Conservation (phyloP, 73 alveolate species). For the Stentor coeruleus region DNA sequence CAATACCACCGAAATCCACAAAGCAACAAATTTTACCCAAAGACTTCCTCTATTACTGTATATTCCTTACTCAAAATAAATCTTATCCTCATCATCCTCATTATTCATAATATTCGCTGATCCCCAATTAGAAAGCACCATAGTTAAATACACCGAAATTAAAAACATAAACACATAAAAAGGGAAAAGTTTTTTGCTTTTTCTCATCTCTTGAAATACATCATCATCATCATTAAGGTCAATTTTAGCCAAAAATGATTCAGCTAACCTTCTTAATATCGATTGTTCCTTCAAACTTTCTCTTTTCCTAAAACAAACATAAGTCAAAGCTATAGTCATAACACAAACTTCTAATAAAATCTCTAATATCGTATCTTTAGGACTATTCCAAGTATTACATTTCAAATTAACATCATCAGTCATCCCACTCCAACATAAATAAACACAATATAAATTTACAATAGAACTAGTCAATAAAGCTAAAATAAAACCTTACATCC, state of each 20-base stretch:
- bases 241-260: not conserved
- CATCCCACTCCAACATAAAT: conserved; percentile 6
- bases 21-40: conserved; percentile 10
- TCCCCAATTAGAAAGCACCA: conserved; percentile 87
- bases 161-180: conserved; percentile 64
- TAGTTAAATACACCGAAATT: conserved; percentile 60
- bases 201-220: not conserved
- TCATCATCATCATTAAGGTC: not conserved
- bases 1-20: not conserved
- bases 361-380: not conserved
- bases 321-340: not conserved
- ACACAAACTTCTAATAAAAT: not conserved
- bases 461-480: conserved; percentile 19
- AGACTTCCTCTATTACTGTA: not conserved
- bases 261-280: not conserved
- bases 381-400: not conserved
- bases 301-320: not conserved
- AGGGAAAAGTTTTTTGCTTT: not conserved
- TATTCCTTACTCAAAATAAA: conserved; percentile 5
- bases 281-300: not conserved
- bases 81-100: not conserved
- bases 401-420: not conserved
- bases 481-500: conserved; percentile 3
- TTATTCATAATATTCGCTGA: conserved; percentile 44
- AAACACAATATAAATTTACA: not conserved